Conservation (phyloP, 2,329 filamentous ascomycete species). For the Beauveria sp. region DNA sequence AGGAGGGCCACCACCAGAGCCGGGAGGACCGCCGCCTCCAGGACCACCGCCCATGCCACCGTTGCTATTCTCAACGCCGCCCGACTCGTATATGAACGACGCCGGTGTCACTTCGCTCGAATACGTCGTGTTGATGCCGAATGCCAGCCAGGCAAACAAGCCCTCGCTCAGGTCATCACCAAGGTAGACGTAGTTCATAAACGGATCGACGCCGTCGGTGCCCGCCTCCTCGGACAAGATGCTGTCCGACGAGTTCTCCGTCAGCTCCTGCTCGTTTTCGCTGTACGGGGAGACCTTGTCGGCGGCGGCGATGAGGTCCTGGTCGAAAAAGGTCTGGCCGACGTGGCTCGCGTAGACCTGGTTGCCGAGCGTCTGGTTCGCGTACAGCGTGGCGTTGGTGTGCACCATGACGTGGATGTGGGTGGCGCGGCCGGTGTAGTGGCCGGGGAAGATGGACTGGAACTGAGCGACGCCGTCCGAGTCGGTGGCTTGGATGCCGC, state of each 20-base stretch:
- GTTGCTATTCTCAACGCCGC: constrained; percentile 24
- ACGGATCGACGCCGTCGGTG: constrained; percentile 43
- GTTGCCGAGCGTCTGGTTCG: constrained; percentile 28
- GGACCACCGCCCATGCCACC: constrained; percentile 14
- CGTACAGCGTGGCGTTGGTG: constrained; percentile 24
- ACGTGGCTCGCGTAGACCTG: constrained; percentile 45
- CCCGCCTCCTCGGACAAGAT: constrained; percentile 40
- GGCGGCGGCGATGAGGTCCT: constrained; percentile 45
- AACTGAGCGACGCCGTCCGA: constrained; percentile 35
- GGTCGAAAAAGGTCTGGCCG: constrained; percentile 59
- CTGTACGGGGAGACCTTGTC: constrained; percentile 41
- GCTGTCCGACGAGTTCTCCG: constrained; percentile 43
- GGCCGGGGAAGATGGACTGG: constrained; percentile 35
- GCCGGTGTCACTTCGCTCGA: constrained; percentile 21
- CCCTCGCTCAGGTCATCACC: constrained; percentile 45
- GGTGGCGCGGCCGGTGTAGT: constrained; percentile 36
- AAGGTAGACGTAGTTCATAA: constrained; percentile 51
- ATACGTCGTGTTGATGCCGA: constrained; percentile 37
- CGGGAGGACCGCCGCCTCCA: constrained; percentile 7
- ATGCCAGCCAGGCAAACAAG: constrained; percentile 46
- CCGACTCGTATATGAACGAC: constrained; percentile 23
- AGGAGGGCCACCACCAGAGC: not conserved
- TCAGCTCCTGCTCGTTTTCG: constrained; percentile 38
- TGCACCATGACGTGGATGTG: constrained; percentile 41
- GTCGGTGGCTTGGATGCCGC: constrained; percentile 33